Evolutionary conservation across 345 rosid genomes (phyloP), one percentile per base, ranked within the genome.

Genomic region (Eucalyptus sideroxylon): DNA sequence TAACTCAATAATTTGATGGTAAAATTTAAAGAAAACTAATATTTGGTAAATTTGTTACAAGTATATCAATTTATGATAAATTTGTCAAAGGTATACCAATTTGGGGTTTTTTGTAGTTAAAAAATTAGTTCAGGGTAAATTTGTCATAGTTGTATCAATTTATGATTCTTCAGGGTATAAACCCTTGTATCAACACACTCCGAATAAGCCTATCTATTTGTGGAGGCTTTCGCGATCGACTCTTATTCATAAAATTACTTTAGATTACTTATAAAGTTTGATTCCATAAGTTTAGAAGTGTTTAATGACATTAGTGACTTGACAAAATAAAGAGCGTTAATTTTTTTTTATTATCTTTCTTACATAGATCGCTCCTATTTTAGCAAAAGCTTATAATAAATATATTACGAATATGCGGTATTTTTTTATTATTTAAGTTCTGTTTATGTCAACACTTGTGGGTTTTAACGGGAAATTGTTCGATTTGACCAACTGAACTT

Each of bases 71-170:
- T 50, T 50, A 16, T 1, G 53, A 7, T 50, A 50, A 50, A 16
- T 50, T 50, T 50, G 19, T 50, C 8, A 50, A 16, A 50, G 0
- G 8, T 50, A 50, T 16, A 50, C 0, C 0, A 16, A 17, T 50
- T 50, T 50, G 0, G 8, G 19, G 0, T 16, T 50, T 16, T 50
- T 50, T 16, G 53, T 50, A 1, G 3, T 50, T 0, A 50, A 50
- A 50, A 50, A 16, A 50, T 16, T 50, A 50, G 19, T 50, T 6
- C 2, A 16, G 1, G 19, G 17, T 50, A 50, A 50, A 50, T 50
- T 50, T 50, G 53, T 50, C 19, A 16, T 50, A 16, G 1, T 7
- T 50, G 53, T 50, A 50, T 50, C 8, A 6, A 3, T 16, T 50
- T 50, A 16, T 0, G 7, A 7, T 50, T 50, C 2, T 50, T 50